Conservation (phyloP, 805 yeast genomes). For the Sugiyamaella floridensis region DNA sequence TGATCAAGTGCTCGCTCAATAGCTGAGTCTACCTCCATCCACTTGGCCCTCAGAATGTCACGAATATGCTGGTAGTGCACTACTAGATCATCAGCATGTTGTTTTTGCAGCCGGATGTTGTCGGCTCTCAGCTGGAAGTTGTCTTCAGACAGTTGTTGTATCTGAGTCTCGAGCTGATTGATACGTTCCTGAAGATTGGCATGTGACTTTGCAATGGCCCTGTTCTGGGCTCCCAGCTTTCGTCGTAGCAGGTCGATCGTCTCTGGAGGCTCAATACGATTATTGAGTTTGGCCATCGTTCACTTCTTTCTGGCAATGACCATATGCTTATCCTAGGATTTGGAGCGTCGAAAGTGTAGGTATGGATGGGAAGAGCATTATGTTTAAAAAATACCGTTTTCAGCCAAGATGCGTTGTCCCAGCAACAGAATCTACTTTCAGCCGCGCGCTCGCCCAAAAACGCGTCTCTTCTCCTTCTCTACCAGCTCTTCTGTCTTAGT, state of each 20-base stretch:
- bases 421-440: background rate
- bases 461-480: no score
- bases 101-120: constrained; percentile 13
- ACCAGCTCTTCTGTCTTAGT: no score
- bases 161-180: constrained; percentile 37
- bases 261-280: background rate
- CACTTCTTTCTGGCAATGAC: background rate
- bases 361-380: background rate
- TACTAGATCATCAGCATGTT: constrained; percentile 1
- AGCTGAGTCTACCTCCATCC: constrained; percentile 10
- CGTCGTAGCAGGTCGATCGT: constrained; percentile 12
- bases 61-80: constrained; percentile 4
- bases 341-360: background rate
- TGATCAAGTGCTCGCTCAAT: background rate
- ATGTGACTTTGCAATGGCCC: constrained; percentile 42
- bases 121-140: constrained; percentile 30
- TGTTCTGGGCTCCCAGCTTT: constrained; percentile 36
- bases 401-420: background rate
- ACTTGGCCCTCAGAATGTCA: constrained; percentile 9
- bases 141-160: constrained; percentile 35
- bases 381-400: background rate
- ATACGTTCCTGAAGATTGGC: constrained; percentile 38
- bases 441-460: background rate
- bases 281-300: background rate
- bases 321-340: background rate